These are phyloP conservation scores for Mallotus repandus DNA, from an alignment of 441 rosid genomes.

Conservation along the genomic window DNA sequence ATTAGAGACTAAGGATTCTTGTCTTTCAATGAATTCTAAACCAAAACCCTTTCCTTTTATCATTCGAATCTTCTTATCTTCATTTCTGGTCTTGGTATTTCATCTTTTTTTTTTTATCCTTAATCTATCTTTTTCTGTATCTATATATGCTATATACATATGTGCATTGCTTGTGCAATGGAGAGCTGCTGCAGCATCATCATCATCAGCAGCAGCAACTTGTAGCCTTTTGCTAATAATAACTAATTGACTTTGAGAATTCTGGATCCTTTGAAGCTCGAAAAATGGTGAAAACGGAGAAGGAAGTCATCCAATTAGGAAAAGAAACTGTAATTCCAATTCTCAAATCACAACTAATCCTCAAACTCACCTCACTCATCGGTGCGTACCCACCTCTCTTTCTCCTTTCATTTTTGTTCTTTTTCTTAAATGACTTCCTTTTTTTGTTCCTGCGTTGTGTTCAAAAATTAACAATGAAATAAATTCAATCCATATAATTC, in stretches of 20 bases:
- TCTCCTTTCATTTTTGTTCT: background rate
- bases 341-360: conserved; percentile 58
- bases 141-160: background rate
- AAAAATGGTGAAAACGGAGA: conserved; percentile 29
- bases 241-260: too few species aligned
- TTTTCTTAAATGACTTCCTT: background rate
- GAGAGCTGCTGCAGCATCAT: background rate
- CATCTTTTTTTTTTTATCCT: background rate
- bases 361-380: conserved; percentile 44
- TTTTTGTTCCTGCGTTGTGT: too few species aligned
- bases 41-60: conserved; percentile 13
- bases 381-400: conserved; percentile 29
- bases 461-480: background rate
- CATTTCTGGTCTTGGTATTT: background rate
- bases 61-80: conserved; percentile 20
- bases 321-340: conserved; percentile 73
- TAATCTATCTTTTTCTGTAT: background rate
- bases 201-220: too few species aligned
- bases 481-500: background rate
- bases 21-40: conserved; percentile 18
- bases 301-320: conserved; percentile 58
- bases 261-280: too few species aligned
- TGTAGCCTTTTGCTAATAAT: background rate
- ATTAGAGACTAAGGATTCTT: too few species aligned
- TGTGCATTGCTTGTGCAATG: background rate